Evolutionary conservation across 2,329 filamentous ascomycete genomes (phyloP).

Genomic region (Arthroderma sp.): DNA sequence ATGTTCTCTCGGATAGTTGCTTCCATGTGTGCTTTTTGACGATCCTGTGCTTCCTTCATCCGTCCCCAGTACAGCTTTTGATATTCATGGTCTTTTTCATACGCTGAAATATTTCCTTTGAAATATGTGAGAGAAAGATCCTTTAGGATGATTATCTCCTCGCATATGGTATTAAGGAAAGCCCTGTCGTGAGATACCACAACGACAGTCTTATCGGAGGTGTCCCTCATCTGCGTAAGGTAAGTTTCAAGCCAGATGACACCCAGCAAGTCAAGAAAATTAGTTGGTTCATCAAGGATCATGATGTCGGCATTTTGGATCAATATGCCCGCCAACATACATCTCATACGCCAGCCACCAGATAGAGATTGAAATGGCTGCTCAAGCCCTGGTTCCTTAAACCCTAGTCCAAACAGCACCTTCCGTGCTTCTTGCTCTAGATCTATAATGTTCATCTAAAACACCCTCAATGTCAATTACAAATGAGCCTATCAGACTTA

Average conservation of each 20-base stretch:
- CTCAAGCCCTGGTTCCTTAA: conserved; percentile 48
- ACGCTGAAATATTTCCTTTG: conserved; percentile 58
- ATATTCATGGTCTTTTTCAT: conserved; percentile 52
- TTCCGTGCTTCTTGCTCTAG: conserved; percentile 53
- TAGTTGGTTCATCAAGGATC: conserved; percentile 76
- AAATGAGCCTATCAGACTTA: not conserved
- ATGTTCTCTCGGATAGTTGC: conserved; percentile 63
- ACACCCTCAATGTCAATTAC: not conserved
- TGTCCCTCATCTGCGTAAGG: conserved; percentile 44
- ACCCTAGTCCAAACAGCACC: conserved; percentile 58
- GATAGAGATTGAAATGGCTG: conserved; percentile 54
- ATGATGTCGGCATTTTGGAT: conserved; percentile 64
- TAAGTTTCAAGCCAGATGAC: conserved; percentile 76
- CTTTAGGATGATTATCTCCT: conserved; percentile 62
- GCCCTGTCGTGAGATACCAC: conserved; percentile 76
- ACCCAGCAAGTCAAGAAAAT: conserved; percentile 69
- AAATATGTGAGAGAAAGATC: conserved; percentile 62
- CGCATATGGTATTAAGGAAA: conserved; percentile 62
- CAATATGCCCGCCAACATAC: conserved; percentile 50
- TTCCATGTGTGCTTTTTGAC: conserved; percentile 68
- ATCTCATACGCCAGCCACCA: conserved; percentile 64
- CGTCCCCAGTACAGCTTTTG: conserved; percentile 54
- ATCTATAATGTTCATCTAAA: conserved; percentile 42
- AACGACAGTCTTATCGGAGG: conserved; percentile 50
- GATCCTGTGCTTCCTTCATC: conserved; percentile 72